These are phyloP conservation scores for Sclerotinia nivalis DNA, from an alignment of 2,329 filamentous ascomycete genomes.

Conservation along the genomic window DNA sequence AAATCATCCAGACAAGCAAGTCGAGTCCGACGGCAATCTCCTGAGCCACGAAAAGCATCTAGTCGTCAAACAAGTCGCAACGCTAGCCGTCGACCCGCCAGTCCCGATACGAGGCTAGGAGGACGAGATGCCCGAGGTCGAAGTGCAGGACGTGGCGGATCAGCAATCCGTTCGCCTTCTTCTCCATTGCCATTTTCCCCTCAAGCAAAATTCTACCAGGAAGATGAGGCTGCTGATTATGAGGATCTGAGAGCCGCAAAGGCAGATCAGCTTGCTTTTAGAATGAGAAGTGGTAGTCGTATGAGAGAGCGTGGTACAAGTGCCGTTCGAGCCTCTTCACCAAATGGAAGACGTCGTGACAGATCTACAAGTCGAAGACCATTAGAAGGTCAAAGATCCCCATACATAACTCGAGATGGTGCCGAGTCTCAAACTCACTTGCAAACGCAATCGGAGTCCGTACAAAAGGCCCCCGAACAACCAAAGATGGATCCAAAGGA, in stretches of 20 bases:
- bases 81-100: conserved; percentile 43
- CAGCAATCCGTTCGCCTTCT: conserved; percentile 69
- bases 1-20: conserved; percentile 43
- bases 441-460: conserved; percentile 45
- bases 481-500: conserved; percentile 57
- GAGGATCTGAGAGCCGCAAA: conserved; percentile 57
- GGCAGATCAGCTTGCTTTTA: conserved; percentile 56
- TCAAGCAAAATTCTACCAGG: conserved; percentile 53
- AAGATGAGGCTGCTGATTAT: conserved; percentile 64
- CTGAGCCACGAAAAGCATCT: conserved; percentile 39
- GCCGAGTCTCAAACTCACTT: conserved; percentile 31
- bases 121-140: conserved; percentile 56
- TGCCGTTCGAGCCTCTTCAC: conserved; percentile 37
- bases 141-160: conserved; percentile 60
- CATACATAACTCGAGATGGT: conserved; percentile 32
- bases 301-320: conserved; percentile 41
- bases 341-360: conserved; percentile 39
- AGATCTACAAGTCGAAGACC: conserved; percentile 40
- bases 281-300: conserved; percentile 55
- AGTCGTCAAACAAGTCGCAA: conserved; percentile 44
- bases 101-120: conserved; percentile 40
- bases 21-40: conserved; percentile 37
- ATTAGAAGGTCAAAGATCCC: conserved; percentile 25
- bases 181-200: conserved; percentile 76
- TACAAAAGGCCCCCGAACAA: conserved; percentile 33